Conservation (phyloP, 2,329 filamentous ascomycete species). For the Fusarium nygamai region DNA sequence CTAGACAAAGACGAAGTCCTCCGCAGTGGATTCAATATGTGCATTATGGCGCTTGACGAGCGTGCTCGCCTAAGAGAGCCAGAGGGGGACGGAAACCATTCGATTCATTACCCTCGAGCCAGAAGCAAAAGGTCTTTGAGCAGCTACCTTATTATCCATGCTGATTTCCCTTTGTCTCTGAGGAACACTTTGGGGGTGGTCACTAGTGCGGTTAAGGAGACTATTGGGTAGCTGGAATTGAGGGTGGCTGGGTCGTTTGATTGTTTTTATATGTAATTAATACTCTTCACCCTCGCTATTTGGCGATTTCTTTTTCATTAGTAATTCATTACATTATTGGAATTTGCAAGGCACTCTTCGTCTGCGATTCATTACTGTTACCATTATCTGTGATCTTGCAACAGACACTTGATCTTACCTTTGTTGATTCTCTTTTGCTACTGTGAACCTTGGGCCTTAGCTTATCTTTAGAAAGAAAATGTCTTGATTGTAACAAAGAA, state of each 20-base stretch:
- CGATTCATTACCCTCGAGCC: background rate
- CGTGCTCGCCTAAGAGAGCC: background rate
- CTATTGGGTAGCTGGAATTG: background rate
- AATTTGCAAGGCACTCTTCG: background rate
- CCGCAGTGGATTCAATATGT: too few relatives aligned
- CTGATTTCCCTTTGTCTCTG: background rate
- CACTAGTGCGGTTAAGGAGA: background rate
- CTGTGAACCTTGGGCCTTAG: too few relatives aligned
- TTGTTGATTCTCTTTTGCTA: too few relatives aligned
- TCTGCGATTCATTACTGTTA: too few relatives aligned
- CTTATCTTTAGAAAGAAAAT: too few relatives aligned
- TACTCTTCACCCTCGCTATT: background rate
- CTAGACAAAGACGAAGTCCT: too few relatives aligned
- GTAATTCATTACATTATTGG: background rate
- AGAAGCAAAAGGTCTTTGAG: background rate
- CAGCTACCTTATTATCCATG: background rate
- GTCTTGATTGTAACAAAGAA: too few relatives aligned
- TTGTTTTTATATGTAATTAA: background rate
- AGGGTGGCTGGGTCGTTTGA: background rate
- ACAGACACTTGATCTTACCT: too few relatives aligned
- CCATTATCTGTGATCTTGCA: too few relatives aligned
- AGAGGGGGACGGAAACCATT: background rate
- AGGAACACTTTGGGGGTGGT: too few relatives aligned
- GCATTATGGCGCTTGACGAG: too few relatives aligned
- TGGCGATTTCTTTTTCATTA: background rate